Percentiles rank a stretch among this genome's conserved stretches.
These are phyloP conservation scores for Vitis vinifera DNA, from an alignment of 164 flowering plant species.

Conservation along the genomic window DNA sequence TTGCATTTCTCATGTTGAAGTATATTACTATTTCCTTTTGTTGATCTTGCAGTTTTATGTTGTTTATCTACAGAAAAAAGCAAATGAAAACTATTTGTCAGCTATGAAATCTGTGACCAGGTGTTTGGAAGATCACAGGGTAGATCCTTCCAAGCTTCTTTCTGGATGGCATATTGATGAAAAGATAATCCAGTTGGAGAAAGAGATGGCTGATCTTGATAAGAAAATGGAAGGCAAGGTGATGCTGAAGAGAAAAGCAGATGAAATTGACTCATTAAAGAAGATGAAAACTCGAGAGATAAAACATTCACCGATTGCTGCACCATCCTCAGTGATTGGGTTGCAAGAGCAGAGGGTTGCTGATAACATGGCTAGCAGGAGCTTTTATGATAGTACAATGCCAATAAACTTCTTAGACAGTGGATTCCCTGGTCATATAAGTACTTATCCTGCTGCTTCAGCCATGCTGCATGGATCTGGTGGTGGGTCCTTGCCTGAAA, in stretches of 20 bases:
- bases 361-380: slow-evolving; percentile 11
- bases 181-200: slow-evolving; percentile 37
- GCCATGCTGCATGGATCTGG: slow-evolving; percentile 13
- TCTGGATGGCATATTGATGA: slow-evolving; percentile 36
- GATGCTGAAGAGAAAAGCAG: slow-evolving; percentile 33
- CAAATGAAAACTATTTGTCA: slow-evolving; percentile 38
- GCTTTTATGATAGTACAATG: slow-evolving; percentile 5
- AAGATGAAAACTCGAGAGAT: slow-evolving; percentile 22
- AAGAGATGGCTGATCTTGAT: slow-evolving; percentile 26
- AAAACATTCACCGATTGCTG: slow-evolving; percentile 24
- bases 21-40: background rate
- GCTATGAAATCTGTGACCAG: slow-evolving; percentile 34
- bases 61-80: slow-evolving; percentile 37
- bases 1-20: background rate
- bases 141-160: slow-evolving; percentile 34
- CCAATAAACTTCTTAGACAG: slow-evolving; percentile 11
- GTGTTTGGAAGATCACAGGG: slow-evolving; percentile 38
- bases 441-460: slow-evolving; percentile 19
- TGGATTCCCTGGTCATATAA: slow-evolving; percentile 16
- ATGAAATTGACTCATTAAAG: slow-evolving; percentile 25
- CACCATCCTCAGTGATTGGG: slow-evolving; percentile 2
- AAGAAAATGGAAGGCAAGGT: slow-evolving; percentile 22
- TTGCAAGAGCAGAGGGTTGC: slow-evolving; percentile 19
- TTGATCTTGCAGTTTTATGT: slow-evolving; percentile 5
- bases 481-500: slow-evolving; percentile 14